Percentiles rank a stretch among this genome's conserved stretches.
These are phyloP conservation scores for Polytrichum formosum DNA, from an alignment of 225 moss, liverwort and hornwort genomes.

Conservation along the genomic window DNA sequence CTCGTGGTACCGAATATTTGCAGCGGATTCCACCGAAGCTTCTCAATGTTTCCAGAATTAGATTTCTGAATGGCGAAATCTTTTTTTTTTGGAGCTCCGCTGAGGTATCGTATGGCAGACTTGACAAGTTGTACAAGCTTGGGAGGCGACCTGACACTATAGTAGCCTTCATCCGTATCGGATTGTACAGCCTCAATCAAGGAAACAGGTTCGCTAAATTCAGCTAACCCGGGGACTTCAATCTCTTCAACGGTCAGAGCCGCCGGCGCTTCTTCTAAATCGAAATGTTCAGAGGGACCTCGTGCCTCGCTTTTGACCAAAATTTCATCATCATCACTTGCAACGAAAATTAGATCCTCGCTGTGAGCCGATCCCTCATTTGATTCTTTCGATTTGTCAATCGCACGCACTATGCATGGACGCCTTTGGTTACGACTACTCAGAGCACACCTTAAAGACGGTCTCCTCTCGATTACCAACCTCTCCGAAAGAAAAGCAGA, in stretches of 20 bases:
- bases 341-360: background rate
- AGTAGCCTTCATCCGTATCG: conserved; percentile 50
- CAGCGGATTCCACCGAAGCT: conserved; percentile 61
- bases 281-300: conserved; percentile 19
- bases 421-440: conserved; percentile 5
- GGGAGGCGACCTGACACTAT: conserved; percentile 35
- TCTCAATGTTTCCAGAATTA: conserved; percentile 23
- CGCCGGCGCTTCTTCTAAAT: conserved; percentile 17
- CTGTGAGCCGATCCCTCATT: conserved; percentile 10
- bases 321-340: conserved; percentile 9
- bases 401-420: conserved; percentile 21
- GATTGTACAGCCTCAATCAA: conserved; percentile 16
- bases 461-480: conserved; percentile 20
- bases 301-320: conserved; percentile 8
- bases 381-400: conserved; percentile 16
- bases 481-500: conserved; percentile 32
- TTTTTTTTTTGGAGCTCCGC: conserved; percentile 48
- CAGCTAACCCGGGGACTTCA: conserved; percentile 15
- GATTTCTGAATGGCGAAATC: conserved; percentile 20
- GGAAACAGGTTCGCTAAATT: conserved; percentile 9
- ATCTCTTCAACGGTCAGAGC: conserved; percentile 20
- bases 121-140: conserved; percentile 35
- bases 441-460: conserved; percentile 8
- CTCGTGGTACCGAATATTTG: conserved; percentile 51
- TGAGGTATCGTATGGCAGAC: conserved; percentile 40